Base-by-base conservation (phyloP, 148 eudicot species). In the Camellia sinensis region DNA sequence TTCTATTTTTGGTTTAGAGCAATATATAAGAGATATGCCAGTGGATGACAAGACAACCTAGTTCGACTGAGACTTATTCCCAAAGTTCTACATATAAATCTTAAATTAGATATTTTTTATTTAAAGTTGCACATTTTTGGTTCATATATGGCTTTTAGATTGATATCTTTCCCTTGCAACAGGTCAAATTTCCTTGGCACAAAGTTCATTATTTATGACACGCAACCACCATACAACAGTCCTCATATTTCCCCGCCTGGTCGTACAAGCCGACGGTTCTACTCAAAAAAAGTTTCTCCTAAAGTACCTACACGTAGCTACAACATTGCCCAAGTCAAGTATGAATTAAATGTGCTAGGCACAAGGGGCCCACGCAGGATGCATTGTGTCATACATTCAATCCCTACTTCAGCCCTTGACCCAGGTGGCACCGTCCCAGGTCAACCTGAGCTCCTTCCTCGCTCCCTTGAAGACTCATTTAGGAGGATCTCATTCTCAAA, bases 101-200 rank as follows among this genome's bases (percentile, higher is more conserved):
- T 77, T 19, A 8, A 45, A 2, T 60, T 60, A 41, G 8, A 1
- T 14, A 4, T 57, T 69, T 14, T 40, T 37, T 46, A 21, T 52
- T 0, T 18, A 41, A 60, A 2, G 21, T 43, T 17, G 0, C 57
- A 22, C 57, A 22, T 4, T 2, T 4, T 69, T 45, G 22, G 53
- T 45, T 64, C n/a, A 5, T 83, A 37, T 56, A 48, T 29, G 64
- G 76, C 11, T 3, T 67, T 76, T 12, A 57, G 46, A 83, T 44
- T 43, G 70, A 75, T 53, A 18, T 13, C 46, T 15, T 70, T 57
- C 71, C 66, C 44, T 45, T 67, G 52, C 68, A 56, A 82, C 88
- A 94, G 97, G 90, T 92, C 97, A 48, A 94, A 94, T 77, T 94
- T 94, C 79, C 87, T 94, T 40, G 98, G 98, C 3, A 94, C 98